Evolutionary conservation across 2,329 filamentous ascomycete species (phyloP).

Genomic region (Alternaria sp.): DNA sequence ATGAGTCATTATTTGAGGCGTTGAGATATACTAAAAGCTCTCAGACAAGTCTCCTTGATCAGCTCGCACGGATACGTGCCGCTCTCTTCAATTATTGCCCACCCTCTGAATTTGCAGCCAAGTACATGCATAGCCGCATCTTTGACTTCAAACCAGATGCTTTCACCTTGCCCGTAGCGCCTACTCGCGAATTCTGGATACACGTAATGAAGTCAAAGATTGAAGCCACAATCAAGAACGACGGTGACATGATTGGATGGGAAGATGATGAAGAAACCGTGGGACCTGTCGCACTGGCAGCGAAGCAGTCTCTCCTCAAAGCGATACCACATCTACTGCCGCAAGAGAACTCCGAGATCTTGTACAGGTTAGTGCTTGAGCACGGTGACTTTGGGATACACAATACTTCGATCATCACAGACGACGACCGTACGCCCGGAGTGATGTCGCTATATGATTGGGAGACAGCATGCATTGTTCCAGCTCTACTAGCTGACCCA

Average conservation of each 20-base stretch:
- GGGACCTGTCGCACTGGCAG: not conserved
- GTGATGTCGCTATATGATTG: not conserved
- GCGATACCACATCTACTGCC: not conserved
- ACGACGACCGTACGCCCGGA: accelerated
- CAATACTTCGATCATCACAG: not conserved
- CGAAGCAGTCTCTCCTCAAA: not conserved
- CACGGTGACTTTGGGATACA: not conserved
- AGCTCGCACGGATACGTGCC: not conserved
- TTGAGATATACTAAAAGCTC: too few species aligned
- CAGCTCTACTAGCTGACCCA: not conserved
- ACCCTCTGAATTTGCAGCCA: not conserved
- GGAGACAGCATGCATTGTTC: not conserved
- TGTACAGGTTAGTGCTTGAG: not conserved
- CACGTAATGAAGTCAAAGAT: not conserved
- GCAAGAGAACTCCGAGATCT: not conserved
- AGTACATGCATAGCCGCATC: not conserved
- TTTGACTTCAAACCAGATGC: not conserved
- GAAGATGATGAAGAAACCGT: not conserved
- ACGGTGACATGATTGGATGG: not conserved
- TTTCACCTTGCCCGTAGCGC: not conserved
- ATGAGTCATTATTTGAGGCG: too few species aligned
- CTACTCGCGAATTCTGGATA: not conserved
- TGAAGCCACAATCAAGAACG: not conserved
- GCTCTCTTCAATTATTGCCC: not conserved
- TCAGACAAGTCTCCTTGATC: not conserved